Base-by-base conservation (phyloP, 352 stramenopile species). In the Pythium monospermum region DNA sequence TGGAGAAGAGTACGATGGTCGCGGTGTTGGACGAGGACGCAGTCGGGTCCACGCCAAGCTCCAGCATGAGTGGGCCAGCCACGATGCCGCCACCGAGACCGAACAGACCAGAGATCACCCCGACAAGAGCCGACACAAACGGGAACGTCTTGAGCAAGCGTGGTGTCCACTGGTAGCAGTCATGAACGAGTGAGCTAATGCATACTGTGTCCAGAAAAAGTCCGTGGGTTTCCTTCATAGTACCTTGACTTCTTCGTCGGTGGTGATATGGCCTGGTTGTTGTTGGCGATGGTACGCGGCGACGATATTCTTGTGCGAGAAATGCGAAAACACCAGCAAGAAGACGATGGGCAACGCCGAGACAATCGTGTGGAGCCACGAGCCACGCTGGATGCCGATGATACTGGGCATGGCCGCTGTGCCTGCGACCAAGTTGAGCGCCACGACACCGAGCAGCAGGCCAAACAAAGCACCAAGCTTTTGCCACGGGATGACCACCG, bases 51-150 rank as follows among this genome's bases (percentile, higher is more conserved):
- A 98, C 73, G 40, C 91, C 92, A 56, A 98, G 89, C 39, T 97
- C 85, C 3, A 98, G 78, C 76, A 99, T 93, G n/a, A 98, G 58
- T 2, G 94, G 94, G 1, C 85, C 93, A 51, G 96, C 97, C 38
- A 98, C 86, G 50, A 98, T 98, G 19, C 94, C 96, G 37, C 94
- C 96, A 3, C 93, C 94, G 22, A 98, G 87, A 13, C 94, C 95
- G 66, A 98, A 98, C 81, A 98, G 90, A 10, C 94, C 94, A 1
- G 91, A 88, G 54, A 96, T 85, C 19, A 96, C 75, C 16, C 94
- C 95, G 21, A 92, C 93, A 7, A 91, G 66, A 44, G 94, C 76
- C 45, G 87, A 95, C 22, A 98, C 66, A 1, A 83, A 42, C 0
- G 94, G 92, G 69, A 98, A 98, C 32, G 90, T 77, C 19, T 73